Evolutionary conservation across 257 asterid species (phyloP), one percentile per base, ranked within the genome.

Genomic region (Solanum ossicruentum): DNA sequence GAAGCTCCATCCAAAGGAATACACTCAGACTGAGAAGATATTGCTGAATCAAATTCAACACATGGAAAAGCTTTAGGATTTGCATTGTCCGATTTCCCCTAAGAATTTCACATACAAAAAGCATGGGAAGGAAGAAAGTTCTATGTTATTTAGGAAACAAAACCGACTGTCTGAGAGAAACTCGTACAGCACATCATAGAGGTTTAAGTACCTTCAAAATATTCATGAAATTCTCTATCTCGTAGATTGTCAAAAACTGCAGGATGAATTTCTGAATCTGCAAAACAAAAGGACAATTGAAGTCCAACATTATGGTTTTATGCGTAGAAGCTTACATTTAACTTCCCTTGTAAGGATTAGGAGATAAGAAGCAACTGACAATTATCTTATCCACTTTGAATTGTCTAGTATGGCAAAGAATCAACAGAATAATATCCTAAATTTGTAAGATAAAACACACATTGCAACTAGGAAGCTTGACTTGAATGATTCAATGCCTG

Each of bases 231-330:
- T 88, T 88, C 83, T 89, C 97, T 56, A 93, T 87, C 84, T 93
- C 98, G 70, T 63, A 21, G 80, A 67, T 32, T 28, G 92, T 84
- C 26, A 80, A 85, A 87, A 96, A 96, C 86, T 91, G 88, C 88
- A 96, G 65, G 72, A 89, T 93, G 79, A 96, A 95, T 89, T 92
- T 95, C 89, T 96, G 92, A 56, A 89, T 85, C 99, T 96, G 97
- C 86, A 86, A 78, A 83, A 81, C 81, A 78, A 58, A 58, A 81
- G 49, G 80, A 3, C 28, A 41, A 67, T 67, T 20, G 63, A 65
- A 78, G 66, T 49, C 70, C 43, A 54, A 77, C 77, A 56, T 56
- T 47, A 18, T 67, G 65, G 17, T 66, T 52, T 72, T 57, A 69
- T 12, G 3, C 26, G 21, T 47, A 63, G 77, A 55, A 63, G 41